Conservation (phyloP, 805 yeast genomes). For the Metschnikowia amazonensis region DNA sequence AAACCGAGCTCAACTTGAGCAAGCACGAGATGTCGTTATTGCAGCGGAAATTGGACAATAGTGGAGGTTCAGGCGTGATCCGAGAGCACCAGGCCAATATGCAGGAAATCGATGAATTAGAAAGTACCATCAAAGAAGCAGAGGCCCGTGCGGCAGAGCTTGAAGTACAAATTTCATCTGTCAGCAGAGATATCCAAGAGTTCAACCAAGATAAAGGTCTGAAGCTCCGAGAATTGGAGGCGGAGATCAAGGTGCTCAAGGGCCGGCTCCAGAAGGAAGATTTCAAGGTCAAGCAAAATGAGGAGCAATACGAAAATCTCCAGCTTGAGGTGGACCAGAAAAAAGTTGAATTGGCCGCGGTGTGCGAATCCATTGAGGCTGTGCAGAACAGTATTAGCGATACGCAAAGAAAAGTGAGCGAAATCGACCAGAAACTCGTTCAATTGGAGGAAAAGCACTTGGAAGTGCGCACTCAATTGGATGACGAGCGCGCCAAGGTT, state of each 20-base stretch:
- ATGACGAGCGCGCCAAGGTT: conserved; percentile 55
- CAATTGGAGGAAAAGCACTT: conserved; percentile 21
- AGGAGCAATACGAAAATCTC: conserved; percentile 55
- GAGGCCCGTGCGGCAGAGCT: conserved; percentile 25
- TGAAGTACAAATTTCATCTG: conserved; percentile 44
- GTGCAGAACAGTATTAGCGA: conserved; percentile 32
- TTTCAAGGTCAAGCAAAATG: conserved; percentile 40
- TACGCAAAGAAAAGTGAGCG: conserved; percentile 9
- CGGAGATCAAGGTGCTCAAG: conserved; percentile 43
- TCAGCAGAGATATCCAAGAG: conserved; percentile 78
- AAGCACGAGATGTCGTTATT: conserved; percentile 57
- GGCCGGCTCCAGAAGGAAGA: conserved; percentile 39
- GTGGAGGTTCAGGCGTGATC: conserved; percentile 54
- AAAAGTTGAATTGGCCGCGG: conserved; percentile 48
- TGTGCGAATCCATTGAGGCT: conserved; percentile 41
- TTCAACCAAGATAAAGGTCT: conserved; percentile 75
- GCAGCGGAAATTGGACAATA: conserved; percentile 50
- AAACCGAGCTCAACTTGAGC: conserved; percentile 54
- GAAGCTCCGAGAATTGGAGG: conserved; percentile 63
- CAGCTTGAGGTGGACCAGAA: conserved; percentile 71
- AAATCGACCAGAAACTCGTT: conserved; percentile 22
- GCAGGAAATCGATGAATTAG: conserved; percentile 44
- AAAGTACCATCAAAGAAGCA: conserved; percentile 36
- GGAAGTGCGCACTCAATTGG: conserved; percentile 32
- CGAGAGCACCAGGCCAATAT: conserved; percentile 45